Evolutionary conservation across 305 asterid species (phyloP), one percentile per base, ranked within the genome.

Genomic region (Striga hermonthica): DNA sequence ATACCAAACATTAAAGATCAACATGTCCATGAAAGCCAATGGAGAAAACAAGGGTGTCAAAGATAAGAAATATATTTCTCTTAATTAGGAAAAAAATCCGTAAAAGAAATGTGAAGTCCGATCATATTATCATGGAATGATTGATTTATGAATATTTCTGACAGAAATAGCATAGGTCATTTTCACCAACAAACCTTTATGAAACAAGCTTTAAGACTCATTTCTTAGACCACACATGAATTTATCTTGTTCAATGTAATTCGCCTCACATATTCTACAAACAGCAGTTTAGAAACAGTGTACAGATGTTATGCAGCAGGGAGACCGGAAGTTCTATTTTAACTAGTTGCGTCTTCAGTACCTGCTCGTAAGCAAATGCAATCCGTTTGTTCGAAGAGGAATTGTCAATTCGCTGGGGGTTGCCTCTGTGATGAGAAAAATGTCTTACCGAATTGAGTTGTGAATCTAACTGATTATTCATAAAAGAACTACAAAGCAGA

Each of bases 371-470:
- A 28, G 94, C 83, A 77, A 86, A 84, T 62, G 79, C 85, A 66
- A 90, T 82, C 55, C 91, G 78, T 79, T 90, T 92, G 79, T 74
- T 87, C 41, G 98, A 87, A 72, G 87, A 83, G 64, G 80, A 86
- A 71, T 81, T 90, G 76, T 90, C 98, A 65, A 86, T 80, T 81
- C 98, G 86, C 81, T 90, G 97, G 4, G 98, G 97, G 74, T 92
- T 92, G 66, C 85, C 91, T 74, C 97, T 92, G 86, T 71, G 74
- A 76, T 35, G 40, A 69, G 78, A 13, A 62, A 8, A 52, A 79
- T 64, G 60, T 31, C 56, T 65, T 64, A 57, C 11, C 53, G 31
- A 22, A 22, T 22, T 22, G 31, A 22, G 31, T 22, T 22, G 31
- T 22, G 31, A 22, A 22, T 22, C 31, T 22, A 22, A 22, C 31